A percentile compares a stretch with the other conserved stretches of the same genome.
Conservation (phyloP, 352 stramenopile species). For the Thraustochytrium striatum region DNA sequence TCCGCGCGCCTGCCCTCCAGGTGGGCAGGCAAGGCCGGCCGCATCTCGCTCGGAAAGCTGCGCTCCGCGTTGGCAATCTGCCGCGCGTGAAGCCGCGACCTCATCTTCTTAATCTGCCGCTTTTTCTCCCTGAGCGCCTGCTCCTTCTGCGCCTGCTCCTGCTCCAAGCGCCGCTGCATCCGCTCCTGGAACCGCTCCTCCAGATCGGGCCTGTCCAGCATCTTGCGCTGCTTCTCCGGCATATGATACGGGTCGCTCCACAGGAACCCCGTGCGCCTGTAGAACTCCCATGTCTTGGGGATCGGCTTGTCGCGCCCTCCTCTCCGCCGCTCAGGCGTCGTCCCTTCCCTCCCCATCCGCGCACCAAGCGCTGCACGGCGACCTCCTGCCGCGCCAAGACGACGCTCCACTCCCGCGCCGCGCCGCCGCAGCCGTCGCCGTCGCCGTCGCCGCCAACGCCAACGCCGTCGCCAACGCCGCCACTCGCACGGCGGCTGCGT, state of each 20-base stretch:
- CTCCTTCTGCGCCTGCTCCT: neutral
- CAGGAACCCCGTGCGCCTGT: constrained; percentile 5
- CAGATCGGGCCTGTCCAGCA: neutral
- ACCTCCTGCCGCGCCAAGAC: neutral
- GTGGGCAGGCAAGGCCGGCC: neutral
- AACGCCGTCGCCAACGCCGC: neutral
- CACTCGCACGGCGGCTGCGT: neutral
- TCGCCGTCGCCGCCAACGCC: no score
- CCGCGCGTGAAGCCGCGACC: constrained; percentile 2
- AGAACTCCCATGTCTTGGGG: constrained; percentile 35
- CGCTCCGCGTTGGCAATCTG: constrained; percentile 3
- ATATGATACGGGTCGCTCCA: constrained; percentile 35
- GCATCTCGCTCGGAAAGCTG: neutral
- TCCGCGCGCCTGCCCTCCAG: neutral
- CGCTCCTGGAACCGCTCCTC: neutral
- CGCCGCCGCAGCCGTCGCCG: no score
- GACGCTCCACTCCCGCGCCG: neutral
- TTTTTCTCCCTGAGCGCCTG: neutral
- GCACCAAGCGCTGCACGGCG: neutral
- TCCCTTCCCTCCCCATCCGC: no score
- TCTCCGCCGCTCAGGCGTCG: no score
- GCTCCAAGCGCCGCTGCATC: neutral
- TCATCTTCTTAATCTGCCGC: constrained; percentile 5
- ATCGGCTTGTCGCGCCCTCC: neutral
- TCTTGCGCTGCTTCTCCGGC: neutral